Percentiles rank a stretch among this genome's conserved stretches.
Conservation (phyloP, 2,329 filamentous ascomycete species). For the Apiospora aurea region DNA sequence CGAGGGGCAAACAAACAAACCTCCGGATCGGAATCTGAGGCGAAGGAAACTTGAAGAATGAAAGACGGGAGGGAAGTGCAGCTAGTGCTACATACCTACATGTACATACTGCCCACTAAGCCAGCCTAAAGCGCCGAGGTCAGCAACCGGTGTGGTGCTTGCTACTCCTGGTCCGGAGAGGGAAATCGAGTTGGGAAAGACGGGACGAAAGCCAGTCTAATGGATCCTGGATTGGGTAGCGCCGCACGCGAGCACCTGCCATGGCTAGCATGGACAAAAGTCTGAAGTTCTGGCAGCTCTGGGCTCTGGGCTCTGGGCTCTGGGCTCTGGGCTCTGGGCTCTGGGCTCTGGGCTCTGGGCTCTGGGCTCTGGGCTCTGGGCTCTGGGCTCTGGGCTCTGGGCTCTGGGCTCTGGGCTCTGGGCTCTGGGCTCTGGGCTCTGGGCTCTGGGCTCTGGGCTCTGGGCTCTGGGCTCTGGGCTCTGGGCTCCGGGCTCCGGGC, state of each 20-base stretch:
- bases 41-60: background rate
- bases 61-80: background rate
- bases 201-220: background rate
- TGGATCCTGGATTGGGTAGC: background rate
- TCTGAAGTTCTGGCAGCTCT: background rate
- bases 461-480: background rate
- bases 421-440: background rate
- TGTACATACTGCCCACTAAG: background rate
- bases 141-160: background rate
- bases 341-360: background rate
- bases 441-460: background rate
- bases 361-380: background rate
- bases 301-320: background rate
- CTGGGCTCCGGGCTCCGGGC: background rate
- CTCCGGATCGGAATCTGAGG: background rate
- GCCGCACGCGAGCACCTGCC: conserved; percentile 13
- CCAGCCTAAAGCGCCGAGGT: background rate
- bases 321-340: background rate
- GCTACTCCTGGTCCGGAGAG: background rate
- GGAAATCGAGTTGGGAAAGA: background rate
- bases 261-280: too few species aligned
- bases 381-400: background rate
- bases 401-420: background rate
- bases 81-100: background rate
- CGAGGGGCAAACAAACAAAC: background rate